A percentile compares a stretch with the other conserved stretches of the same genome.
Conservation (phyloP, 1,284 basidiomycete species). For the Pseudozyma sp. region DNA sequence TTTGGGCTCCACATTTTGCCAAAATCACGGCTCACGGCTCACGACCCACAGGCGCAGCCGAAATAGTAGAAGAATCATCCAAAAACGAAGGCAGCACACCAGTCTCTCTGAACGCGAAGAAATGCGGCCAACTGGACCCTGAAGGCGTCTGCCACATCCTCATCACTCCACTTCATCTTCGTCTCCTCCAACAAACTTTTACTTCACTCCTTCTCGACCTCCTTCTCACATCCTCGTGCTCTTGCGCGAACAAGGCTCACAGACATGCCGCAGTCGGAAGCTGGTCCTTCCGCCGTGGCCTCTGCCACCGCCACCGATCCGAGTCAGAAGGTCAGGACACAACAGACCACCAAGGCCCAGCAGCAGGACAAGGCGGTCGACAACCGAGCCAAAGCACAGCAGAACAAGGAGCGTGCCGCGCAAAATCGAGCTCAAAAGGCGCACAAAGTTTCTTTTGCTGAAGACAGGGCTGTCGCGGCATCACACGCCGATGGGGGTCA, state of each 20-base stretch:
- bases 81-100: conserved; percentile 2
- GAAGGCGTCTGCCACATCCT: conserved; percentile 9
- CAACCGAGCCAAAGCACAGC: conserved; percentile 1
- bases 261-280: conserved; percentile 24
- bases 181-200: not conserved
- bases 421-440: conserved; percentile 15
- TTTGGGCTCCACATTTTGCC: conserved; percentile 16
- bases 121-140: conserved; percentile 13
- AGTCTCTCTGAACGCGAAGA: not conserved
- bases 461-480: not conserved
- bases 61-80: not conserved
- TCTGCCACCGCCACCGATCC: conserved; percentile 1
- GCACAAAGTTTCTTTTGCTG: not conserved
- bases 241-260: not conserved
- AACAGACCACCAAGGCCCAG: not conserved
- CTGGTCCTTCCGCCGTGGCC: conserved; percentile 1
- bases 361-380: conserved; percentile 9
- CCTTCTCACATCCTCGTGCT: not conserved
- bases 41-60: not conserved
- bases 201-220: not conserved
- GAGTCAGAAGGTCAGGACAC: conserved; percentile 8
- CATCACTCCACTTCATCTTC: conserved; percentile 5
- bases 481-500: not conserved
- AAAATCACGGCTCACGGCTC: no score
- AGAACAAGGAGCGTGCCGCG: conserved; percentile 17